phyloP scores from a whole-genome alignment of 1,139 yeast genomes.

The Lodderomyces elongisporus region DNA sequence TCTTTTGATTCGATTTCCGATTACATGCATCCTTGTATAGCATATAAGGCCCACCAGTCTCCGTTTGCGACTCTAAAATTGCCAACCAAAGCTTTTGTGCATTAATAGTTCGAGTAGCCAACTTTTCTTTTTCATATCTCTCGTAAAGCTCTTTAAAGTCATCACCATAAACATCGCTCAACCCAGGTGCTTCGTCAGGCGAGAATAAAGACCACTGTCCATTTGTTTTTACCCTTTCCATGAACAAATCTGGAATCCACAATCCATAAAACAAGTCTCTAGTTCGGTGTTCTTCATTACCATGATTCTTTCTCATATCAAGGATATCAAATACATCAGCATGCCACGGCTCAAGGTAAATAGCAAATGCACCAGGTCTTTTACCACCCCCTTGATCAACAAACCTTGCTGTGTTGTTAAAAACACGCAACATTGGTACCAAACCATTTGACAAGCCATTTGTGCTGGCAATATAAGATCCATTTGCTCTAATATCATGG shows the following conservation, averaged over 20 bases:
- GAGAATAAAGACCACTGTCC: constrained; percentile 53
- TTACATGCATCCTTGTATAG: constrained; percentile 56
- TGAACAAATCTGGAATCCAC: constrained; percentile 58
- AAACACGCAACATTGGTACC: constrained; percentile 56
- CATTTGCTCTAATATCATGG: constrained; percentile 48
- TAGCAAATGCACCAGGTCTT: constrained; percentile 61
- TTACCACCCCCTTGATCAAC: constrained; percentile 63
- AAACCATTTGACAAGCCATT: constrained; percentile 54
- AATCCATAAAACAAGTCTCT: constrained; percentile 54
- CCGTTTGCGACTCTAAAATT: constrained; percentile 52
- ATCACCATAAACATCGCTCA: constrained; percentile 46
- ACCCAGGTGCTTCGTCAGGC: constrained; percentile 50
- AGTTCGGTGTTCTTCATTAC: constrained; percentile 53
- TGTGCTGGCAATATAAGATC: constrained; percentile 48
- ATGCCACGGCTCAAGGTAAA: constrained; percentile 61
- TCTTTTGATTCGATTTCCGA: constrained; percentile 48
- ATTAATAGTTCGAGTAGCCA: constrained; percentile 31
- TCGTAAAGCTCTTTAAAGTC: constrained; percentile 43
- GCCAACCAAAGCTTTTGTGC: constrained; percentile 55
- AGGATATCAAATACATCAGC: constrained; percentile 49
- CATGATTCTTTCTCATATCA: constrained; percentile 51
- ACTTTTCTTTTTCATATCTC: constrained; percentile 41
- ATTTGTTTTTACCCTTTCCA: constrained; percentile 47
- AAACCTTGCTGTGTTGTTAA: constrained; percentile 55
- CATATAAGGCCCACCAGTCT: constrained; percentile 58